Evolutionary conservation across 257 asterid genomes (phyloP), one percentile per base, ranked within the genome.

Genomic region (Ajuga chamaepitys): DNA sequence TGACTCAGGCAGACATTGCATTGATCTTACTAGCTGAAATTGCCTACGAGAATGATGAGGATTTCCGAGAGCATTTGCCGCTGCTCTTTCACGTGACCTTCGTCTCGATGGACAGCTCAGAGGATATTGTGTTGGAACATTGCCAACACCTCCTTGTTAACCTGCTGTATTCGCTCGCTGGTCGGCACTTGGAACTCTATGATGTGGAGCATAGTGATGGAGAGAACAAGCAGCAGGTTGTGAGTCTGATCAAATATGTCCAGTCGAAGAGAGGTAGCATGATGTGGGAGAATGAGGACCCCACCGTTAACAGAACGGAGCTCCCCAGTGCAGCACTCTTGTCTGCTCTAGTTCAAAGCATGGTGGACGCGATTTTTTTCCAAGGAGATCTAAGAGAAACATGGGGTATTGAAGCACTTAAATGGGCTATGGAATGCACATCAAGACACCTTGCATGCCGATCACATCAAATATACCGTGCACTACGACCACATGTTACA

Each of bases 251-350:
- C 67, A 94, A 94, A 65, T 94, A 94, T 68, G 99, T 94, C 72
- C 99, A 94, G 67, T 94, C 99, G 9, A 94, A 94, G 70, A 74
- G 97, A 74, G 96, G 98, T 37, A 90, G 91, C 84, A 94, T 94
- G 99, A 94, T 94, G 99, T 94, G 99, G 99, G 98, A 94, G 74
- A 94, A 94, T 58, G 99, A 94, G 85, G 99, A 94, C 70, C 95
- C 99, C 52, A 83, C 96, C 14, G 89, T 94, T n/a, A 77, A 84
- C 66, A 80, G 95, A 70, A 85, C 84, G 4, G 98, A 90, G 67
- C 95, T 94, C 11, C 98, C 95, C 1, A 90, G 97, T 77, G 99
- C 97, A 28, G 95, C 99, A 8, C 95, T 94, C 62, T 83, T 94
- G 75, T 94, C 99, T 13, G 95, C 99, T 62, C 90, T 94, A 26